Evolutionary conservation across 768 basidiomycete genomes (phyloP), one percentile per base, ranked within the genome.

Genomic region (Sistotremastrum niveocremeum): DNA sequence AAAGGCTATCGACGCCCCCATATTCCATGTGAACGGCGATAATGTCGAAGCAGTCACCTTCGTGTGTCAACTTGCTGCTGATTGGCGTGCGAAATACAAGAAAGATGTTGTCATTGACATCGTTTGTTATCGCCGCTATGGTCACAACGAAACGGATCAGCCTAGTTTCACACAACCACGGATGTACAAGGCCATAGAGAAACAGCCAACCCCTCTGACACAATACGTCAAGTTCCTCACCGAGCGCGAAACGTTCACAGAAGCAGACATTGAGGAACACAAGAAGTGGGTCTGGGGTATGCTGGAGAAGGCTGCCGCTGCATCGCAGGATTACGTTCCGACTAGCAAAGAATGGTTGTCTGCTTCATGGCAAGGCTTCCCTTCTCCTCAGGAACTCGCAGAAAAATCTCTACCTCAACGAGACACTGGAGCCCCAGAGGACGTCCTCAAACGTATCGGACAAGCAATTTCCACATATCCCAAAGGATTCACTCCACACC

Each of bases 101-200:
- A 93, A 87, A 70, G 95, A 99, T 61, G 94, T 99, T 51, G 94
- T 99, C 57, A 68, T 99, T 50, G 94, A 99, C 64, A 89, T 99
- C 47, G 93, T 99, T 47, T 99, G 95, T 68, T 99, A 97, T 70
- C 86, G 95, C 52, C 89, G 91, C 46, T 80, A 98, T 60, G 95
- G 95, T n/a, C 95, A 99, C 68, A 99, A 99, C 63, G 95, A 99
- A 65, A 97, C 91, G 7, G 95, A 99, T 60, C 95, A 99, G 63
- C 95, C 95, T 29, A 84, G 79, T 62, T 99, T 99, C 71, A 98
- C 95, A 7, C 95, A 99, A 63, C 95, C 95, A 5, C 76, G 87
- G 52, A 99, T 98, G 95, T 99, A 99, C 72, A 76, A 89, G 63
- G 88, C 91, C 32, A 95, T 99, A 60, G 80, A 81, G 66, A 84